Conservation (phyloP, 176 grass and related monocot genomes). For the Oryza meyeriana region DNA sequence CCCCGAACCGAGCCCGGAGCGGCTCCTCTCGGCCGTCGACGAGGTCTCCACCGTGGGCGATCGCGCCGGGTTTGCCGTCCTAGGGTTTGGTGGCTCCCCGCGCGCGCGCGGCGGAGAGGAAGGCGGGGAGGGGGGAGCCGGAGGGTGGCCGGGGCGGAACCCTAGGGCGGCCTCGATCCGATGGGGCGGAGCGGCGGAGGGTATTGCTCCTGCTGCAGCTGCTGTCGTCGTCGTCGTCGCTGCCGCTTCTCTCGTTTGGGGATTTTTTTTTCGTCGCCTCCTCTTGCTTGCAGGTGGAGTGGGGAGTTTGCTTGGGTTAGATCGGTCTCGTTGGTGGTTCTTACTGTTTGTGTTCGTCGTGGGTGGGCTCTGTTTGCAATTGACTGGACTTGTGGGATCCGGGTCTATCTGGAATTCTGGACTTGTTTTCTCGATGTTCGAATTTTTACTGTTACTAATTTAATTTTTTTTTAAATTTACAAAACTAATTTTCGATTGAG, state of each 20-base stretch:
- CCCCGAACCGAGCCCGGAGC: constrained; percentile 71
- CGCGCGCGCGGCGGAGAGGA: constrained; percentile 19
- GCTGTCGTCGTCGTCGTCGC: not conserved
- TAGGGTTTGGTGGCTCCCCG: constrained; percentile 37
- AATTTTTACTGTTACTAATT: too few species aligned
- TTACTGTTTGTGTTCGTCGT: constrained; percentile 23
- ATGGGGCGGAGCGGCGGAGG: not conserved
- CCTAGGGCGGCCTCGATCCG: constrained; percentile 40
- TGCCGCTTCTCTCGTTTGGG: not conserved
- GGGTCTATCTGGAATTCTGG: not conserved
- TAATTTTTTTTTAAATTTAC: too few species aligned
- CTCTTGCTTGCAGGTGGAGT: not conserved
- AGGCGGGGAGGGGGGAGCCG: not conserved
- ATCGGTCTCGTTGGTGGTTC: constrained; percentile 30
- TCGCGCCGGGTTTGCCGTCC: constrained; percentile 44
- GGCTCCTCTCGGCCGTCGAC: constrained; percentile 58
- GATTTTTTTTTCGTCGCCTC: not conserved
- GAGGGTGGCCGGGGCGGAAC: constrained; percentile 10
- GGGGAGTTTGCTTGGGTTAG: constrained; percentile 16
- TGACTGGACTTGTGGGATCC: constrained; percentile 23
- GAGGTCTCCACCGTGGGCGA: constrained; percentile 71
- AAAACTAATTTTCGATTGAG: too few species aligned
- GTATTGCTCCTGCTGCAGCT: not conserved
- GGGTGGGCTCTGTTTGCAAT: not conserved
- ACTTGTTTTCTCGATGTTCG: not conserved